Base-by-base conservation (phyloP, 2,329 filamentous ascomycete species). In the Penicillium sp. region DNA sequence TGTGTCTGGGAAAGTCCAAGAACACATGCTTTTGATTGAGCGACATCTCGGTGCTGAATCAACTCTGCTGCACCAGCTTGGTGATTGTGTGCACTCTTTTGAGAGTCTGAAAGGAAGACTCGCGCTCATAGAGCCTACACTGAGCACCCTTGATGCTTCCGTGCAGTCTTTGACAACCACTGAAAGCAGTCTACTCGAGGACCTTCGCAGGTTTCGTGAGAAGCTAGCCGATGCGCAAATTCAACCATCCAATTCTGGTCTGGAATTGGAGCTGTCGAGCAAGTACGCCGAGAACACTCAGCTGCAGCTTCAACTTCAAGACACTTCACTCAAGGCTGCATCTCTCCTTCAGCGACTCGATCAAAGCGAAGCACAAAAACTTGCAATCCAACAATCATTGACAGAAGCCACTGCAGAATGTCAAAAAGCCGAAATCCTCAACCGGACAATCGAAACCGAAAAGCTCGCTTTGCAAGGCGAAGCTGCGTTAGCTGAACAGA, bases 301-400 rank as follows among this genome's bases (percentile, higher is more conserved):
- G 21, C 42, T 73, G 9, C 60, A 68, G 39, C 47, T 57, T 38
- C 59, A 58, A 41, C 47, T 70, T 9, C 59, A 72, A 42, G 47
- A 54, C 8, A 36, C 61, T 9, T 59, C 55, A 3, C 47, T 51
- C 4, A 56, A 64, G 12, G 24, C 65, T 6, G 53, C 49, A 47
- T 47, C 13, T 41, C 52, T 50, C 29, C 57, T 10, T 49, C 54
- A 50, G 58, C 58, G 39, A 50, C 23, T 39, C 18, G 18, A 18
- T 67, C 10, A 51, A 52, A 23, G 44, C 49, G 1, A 68, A 63
- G 26, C 42, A 8, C 56, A 63, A 15, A 62, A 57, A 18, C 31
- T 56, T 26, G 45, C 51, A 16, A 45, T 68, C 15, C 56, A 59
- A 23, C 15, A 47, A 15, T 58, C 57, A 4, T 43, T 72, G n/a